Base-by-base conservation (phyloP, 805 yeast species). In the Barnettozyma sucrosica region DNA sequence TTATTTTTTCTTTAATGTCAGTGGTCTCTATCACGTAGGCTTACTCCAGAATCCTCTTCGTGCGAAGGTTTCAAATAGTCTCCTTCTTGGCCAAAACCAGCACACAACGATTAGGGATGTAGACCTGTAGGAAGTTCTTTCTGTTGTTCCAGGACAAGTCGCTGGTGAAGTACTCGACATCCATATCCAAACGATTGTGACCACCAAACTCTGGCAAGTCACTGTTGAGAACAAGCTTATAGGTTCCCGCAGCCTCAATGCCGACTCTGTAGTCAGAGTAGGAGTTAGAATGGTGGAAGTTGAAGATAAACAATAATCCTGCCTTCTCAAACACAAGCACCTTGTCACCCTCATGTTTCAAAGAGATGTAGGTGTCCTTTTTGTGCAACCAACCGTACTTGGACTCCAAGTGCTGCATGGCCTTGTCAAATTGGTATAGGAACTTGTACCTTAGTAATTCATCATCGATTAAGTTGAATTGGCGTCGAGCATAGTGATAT, bases 401-500 rank as follows among this genome's bases (percentile, higher is more conserved):
- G 16, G 75, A 65, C 66, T 92, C 98, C 36, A 84, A 69, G 47
- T 72, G 74, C 66, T 89, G 95, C 88, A 93, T 81, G 13, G 85
- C 89, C 41, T 77, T 70, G 66, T 92, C 99, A 69, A 93, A 92
- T n/a, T 72, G 71, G 65, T 83, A 84, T 58, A 92, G 71, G 55
- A 75, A 83, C 62, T 81, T 79, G 70, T 92, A 92, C 52, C 96
- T 77, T 58, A 93, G 71, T 51, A 88, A 67, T 24, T 83, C 78
- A 63, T 93, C 97, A 46, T 84, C 83, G 33, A 84, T 78, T 56
- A 92, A 75, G 60, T 89, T 89, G 75, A 90, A 93, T 67, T 92
- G 99, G 59, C 99, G 80, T 62, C 98, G 79, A 2, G 97, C 97
- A 61, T 93, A 92, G 68, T 87, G 93, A 68, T 86, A 92, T 18